A percentile compares a stretch with the other conserved stretches of the same genome.
Conservation (phyloP, 441 rosid species). For the Gossypium lobatum region DNA sequence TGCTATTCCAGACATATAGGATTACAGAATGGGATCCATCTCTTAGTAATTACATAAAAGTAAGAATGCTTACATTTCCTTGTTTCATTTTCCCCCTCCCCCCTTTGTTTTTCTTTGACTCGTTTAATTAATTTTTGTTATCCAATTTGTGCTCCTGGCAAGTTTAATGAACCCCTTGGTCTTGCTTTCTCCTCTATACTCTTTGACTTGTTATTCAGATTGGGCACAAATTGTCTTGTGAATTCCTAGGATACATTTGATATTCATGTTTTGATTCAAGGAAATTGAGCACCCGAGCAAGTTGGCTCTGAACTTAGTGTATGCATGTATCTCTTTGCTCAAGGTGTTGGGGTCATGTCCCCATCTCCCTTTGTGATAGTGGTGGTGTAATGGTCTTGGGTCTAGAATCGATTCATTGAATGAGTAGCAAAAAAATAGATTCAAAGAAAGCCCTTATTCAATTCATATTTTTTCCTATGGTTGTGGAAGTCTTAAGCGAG, state of each 20-base stretch:
- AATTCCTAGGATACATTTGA: neutral
- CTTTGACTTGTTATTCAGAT: neutral
- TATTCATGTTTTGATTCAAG: neutral
- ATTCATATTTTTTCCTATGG: neutral
- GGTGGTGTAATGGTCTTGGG: neutral
- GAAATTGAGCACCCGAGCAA: neutral
- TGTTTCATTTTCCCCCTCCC: neutral
- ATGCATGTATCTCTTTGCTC: neutral
- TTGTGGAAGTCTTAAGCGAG: neutral
- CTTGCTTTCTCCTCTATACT: neutral
- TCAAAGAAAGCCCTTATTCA: neutral
- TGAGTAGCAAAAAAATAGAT: neutral
- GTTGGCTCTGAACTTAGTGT: neutral
- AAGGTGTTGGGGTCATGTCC: neutral
- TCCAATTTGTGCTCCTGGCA: neutral
- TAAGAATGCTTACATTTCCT: slow-evolving; percentile 26
- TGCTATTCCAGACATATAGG: slow-evolving; percentile 58
- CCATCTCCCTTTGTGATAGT: neutral
- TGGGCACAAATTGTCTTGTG: neutral
- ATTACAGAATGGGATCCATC: slow-evolving; percentile 72
- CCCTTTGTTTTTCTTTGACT: neutral
- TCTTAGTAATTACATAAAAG: slow-evolving; percentile 74
- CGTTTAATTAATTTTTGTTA: neutral
- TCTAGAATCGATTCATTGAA: neutral
- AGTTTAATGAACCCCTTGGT: neutral